phyloP scores from a whole-genome alignment of 176 grass and related monocot genomes.

The Juncus inflexus region DNA sequence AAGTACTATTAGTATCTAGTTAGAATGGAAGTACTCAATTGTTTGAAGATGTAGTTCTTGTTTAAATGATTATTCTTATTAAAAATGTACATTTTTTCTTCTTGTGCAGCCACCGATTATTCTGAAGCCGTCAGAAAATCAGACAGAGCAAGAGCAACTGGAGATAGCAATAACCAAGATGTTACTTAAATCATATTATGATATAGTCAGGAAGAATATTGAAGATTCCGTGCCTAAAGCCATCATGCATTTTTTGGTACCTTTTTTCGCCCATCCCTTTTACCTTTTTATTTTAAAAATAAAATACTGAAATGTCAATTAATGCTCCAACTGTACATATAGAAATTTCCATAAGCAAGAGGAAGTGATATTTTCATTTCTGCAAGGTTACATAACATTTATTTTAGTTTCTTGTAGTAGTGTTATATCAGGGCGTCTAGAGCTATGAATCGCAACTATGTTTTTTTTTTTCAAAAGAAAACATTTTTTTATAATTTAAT shows the following conservation, averaged over 20 bases:
- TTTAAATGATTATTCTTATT: constrained; percentile 11
- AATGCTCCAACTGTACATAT: too few relatives aligned
- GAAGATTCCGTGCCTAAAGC: constrained; percentile 94
- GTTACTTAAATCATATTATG: constrained; percentile 96
- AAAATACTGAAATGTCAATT: not conserved
- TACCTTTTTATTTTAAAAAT: constrained; percentile 1
- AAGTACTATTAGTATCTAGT: too few relatives aligned
- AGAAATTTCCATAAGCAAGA: too few relatives aligned
- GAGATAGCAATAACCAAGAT: constrained; percentile 97
- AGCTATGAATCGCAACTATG: not conserved
- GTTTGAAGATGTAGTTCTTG: too few relatives aligned
- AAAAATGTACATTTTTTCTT: constrained; percentile 12
- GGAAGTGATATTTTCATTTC: not conserved
- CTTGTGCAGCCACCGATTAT: constrained; percentile 67
- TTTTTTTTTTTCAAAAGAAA: constrained; percentile 16
- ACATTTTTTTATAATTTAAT: constrained; percentile 1
- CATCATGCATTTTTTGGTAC: constrained; percentile 98
- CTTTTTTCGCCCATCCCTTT: not conserved
- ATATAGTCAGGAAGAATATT: constrained; percentile 96
- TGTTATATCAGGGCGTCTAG: too few relatives aligned
- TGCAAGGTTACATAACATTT: too few relatives aligned
- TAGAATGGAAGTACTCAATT: too few relatives aligned
- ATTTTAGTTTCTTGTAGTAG: too few relatives aligned
- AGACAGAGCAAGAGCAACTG: constrained; percentile 89
- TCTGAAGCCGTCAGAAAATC: constrained; percentile 84